Evolutionary conservation across 1,139 yeast genomes (phyloP), one percentile per base, ranked within the genome.

Genomic region (Yarrowia galli): DNA sequence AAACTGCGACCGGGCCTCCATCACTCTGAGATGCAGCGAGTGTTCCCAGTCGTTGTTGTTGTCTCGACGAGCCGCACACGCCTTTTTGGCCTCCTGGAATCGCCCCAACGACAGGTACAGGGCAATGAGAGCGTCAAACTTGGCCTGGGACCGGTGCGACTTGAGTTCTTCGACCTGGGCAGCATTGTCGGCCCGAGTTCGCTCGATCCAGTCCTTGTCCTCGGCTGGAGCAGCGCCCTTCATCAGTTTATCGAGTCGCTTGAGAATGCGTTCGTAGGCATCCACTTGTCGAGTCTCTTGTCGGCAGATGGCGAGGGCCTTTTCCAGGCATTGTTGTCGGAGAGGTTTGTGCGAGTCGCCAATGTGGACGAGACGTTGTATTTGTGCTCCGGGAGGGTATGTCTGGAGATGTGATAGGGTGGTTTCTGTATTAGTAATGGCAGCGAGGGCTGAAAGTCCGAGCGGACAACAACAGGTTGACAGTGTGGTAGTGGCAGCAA

Each of bases 41-140:
- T 58, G 64, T 18, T 58, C 64, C 64, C 64, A 58, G 51, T 58
- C 64, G 12, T 43, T 58, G 64, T 58, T 58, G 32, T 20, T 32
- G 42, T 58, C 64, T 18, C 64, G 38, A 12, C 64, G 12, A 2
- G 42, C 12, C 10, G 64, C 64, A 20, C 64, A 58, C 6, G 49
- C 64, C 42, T 58, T 58, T 18, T 15, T 42, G 28, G 64, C 64
- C 15, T 58, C 64, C 28, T 42, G 51, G 9, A 16, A 58, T 9
- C 40, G 42, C 16, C 64, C 64, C 42, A 42, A 10, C 6, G 51
- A 43, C 23, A 58, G 2, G 32, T 32, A 43, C 10, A 43, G 40
- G n/a, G 12, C 9, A 16, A 58, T 20, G 10, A 58, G 42, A 4
- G 38, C 32, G 42, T 58, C 64, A 6, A 58, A 58, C 6, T 58